Base-by-base conservation (phyloP, 441 rosid genomes). In the Omphalea diandra region DNA sequence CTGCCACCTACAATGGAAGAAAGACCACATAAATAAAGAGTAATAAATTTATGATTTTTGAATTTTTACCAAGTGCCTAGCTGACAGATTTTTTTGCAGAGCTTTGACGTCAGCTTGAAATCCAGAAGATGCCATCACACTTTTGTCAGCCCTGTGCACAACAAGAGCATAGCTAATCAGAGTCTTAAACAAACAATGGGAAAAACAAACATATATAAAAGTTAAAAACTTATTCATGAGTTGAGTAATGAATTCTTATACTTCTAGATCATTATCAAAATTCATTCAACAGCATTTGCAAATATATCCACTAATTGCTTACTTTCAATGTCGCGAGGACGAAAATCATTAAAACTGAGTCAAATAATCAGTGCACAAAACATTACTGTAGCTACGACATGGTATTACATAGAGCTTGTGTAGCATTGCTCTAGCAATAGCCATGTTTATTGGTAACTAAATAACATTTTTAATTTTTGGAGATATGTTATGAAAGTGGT, bases 91-190 rank as follows among this genome's bases (percentile, higher is more conserved):
- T 81, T 96, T 96, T 72, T 95, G 97, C 55, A 95, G 80, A 44
- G 98, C 99, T 77, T 84, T 93, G 47, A 93, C 95, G 83, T 95
- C 99, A 66, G 97, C 98, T 76, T 90, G 99, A 79, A 95, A 95
- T 4, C 99, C 99, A n/a, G 98, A 95, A 62, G 99, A 92, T 69
- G 98, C 94, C 89, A 95, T 77, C 10, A 93, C 85, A 76, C 85
- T 76, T 67, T 87, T 93, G 68, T 95, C 92, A 1, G 97, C 97
- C 79, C 98, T 92, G 88, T 52, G 17, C 18, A 66, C 59, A 32
- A 66, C 31, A 57, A 17, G 12, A 49, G 68, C 27, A 36, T 32
- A 54, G 20, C 46, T 5, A 67, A 20, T 67, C 6, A 71, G 33
- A 36, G 24, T 22, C 15, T 46, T 44, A 26, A 47, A 55, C 57